phyloP scores from a whole-genome alignment of 495 filamentous ascomycete species.

The Daldinia childiae region DNA sequence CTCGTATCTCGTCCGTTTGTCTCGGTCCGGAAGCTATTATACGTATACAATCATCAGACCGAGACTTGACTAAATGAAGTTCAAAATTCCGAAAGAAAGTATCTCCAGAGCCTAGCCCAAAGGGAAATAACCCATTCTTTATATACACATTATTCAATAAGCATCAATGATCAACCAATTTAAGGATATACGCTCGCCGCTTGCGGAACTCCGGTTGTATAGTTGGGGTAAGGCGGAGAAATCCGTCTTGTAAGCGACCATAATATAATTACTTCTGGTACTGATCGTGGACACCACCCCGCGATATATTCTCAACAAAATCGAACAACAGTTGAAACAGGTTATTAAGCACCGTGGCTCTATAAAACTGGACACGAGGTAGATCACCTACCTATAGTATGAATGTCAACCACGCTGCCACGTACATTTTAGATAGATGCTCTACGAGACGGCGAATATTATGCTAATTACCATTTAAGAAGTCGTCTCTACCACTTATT shows the following conservation, averaged over 20 bases:
- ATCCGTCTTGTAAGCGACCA: conserved; percentile 5
- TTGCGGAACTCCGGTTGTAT: conserved; percentile 27
- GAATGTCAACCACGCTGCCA: too few species aligned
- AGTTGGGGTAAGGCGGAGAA: conserved; percentile 16
- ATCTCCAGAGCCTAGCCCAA: not conserved
- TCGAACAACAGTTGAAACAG: not conserved
- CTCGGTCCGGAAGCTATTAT: not conserved
- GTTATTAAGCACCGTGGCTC: not conserved
- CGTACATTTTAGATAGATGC: too few species aligned
- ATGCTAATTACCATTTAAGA: not conserved
- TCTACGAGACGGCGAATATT: too few species aligned
- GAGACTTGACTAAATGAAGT: not conserved
- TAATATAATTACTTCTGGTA: not conserved
- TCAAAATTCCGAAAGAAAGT: not conserved
- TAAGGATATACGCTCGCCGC: conserved; percentile 2
- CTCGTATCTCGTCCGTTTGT: conserved; percentile 1
- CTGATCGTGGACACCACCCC: not conserved
- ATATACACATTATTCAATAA: conserved; percentile 7
- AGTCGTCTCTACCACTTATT: not conserved
- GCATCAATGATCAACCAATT: not conserved
- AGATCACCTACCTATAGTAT: not conserved
- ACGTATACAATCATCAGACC: not conserved
- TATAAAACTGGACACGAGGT: not conserved
- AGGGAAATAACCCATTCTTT: not conserved
- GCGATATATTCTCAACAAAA: conserved; percentile 1